Percentiles rank a stretch among this genome's conserved stretches.
phyloP scores from a whole-genome alignment of 1,139 yeast genomes.

The Pichiaceae sp. region DNA sequence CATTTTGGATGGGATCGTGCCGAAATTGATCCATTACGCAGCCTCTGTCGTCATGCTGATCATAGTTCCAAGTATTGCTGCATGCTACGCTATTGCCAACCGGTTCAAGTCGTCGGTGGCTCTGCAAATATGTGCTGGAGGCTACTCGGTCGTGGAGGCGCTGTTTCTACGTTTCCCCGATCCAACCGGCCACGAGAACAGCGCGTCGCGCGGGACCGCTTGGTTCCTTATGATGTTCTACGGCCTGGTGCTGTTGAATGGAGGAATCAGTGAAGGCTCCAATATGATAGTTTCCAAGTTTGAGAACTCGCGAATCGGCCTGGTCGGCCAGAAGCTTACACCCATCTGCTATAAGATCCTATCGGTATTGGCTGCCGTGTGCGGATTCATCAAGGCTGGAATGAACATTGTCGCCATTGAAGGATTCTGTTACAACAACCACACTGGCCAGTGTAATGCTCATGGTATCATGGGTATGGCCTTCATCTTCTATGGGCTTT shows the following conservation, averaged over 20 bases:
- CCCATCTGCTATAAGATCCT: slow-evolving; percentile 35
- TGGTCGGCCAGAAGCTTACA: slow-evolving; percentile 25
- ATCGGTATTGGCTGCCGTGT: slow-evolving; percentile 37
- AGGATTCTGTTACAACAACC: slow-evolving; percentile 69
- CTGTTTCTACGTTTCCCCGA: slow-evolving; percentile 55
- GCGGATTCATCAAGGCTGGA: slow-evolving; percentile 64
- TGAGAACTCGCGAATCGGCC: slow-evolving; percentile 10
- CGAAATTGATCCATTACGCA: slow-evolving; percentile 61
- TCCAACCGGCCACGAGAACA: slow-evolving; percentile 52
- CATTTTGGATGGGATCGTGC: slow-evolving; percentile 26
- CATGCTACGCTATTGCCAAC: slow-evolving; percentile 48
- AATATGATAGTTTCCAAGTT: slow-evolving; percentile 27
- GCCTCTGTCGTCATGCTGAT: slow-evolving; percentile 36
- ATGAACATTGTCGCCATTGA: slow-evolving; percentile 78
- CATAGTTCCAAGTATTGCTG: slow-evolving; percentile 45
- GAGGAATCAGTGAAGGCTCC: slow-evolving; percentile 47
- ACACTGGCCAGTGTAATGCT: slow-evolving; percentile 91
- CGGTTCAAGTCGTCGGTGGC: slow-evolving; percentile 36
- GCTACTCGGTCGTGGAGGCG: slow-evolving; percentile 48
- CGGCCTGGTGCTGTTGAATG: slow-evolving; percentile 41
- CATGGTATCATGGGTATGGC: slow-evolving; percentile 96
- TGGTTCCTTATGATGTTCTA: slow-evolving; percentile 47
- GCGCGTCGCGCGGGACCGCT: slow-evolving; percentile 57
- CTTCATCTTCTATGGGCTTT: slow-evolving; percentile 69
- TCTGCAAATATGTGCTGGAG: slow-evolving; percentile 39